A percentile compares a stretch with the other conserved stretches of the same genome.
These are phyloP conservation scores for Lotmaria passim DNA, from an alignment of 208 protist genomes.

Conservation along the genomic window DNA sequence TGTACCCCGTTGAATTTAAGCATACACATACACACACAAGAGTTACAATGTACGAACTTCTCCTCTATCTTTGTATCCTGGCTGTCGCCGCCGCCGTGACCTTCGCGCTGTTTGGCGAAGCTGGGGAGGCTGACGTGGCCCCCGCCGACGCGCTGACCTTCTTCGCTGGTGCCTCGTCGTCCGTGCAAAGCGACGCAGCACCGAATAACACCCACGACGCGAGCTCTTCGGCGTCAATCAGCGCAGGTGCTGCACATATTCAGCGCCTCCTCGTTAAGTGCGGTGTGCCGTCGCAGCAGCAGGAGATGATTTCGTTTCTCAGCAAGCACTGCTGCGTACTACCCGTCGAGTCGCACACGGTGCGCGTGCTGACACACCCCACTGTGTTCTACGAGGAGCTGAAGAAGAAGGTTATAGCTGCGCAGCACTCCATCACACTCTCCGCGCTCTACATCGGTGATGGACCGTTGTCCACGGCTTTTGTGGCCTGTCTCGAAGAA, in stretches of 20 bases:
- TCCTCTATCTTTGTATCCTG: slow-evolving; percentile 56
- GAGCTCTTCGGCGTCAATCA: not conserved
- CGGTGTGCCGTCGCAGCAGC: slow-evolving; percentile 35
- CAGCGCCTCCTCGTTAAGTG: slow-evolving; percentile 1
- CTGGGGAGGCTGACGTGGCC: slow-evolving; percentile 8
- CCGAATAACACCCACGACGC: too few species aligned
- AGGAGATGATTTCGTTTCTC: slow-evolving; percentile 66
- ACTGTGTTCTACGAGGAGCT: slow-evolving; percentile 76
- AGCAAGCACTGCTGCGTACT: slow-evolving; percentile 59
- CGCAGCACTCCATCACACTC: slow-evolving; percentile 68
- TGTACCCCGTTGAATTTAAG: too few species aligned
- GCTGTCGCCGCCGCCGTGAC: slow-evolving; percentile 37
- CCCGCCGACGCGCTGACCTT: slow-evolving; percentile 30
- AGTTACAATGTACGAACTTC: slow-evolving; percentile 22
- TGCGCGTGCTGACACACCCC: slow-evolving; percentile 60
- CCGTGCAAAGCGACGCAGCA: not conserved
- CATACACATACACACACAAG: not conserved
- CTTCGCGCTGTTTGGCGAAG: slow-evolving; percentile 45
- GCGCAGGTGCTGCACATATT: slow-evolving; percentile 20
- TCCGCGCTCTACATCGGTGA: slow-evolving; percentile 89
- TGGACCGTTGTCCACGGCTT: slow-evolving; percentile 53
- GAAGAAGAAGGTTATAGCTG: slow-evolving; percentile 40
- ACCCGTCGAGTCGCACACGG: slow-evolving; percentile 56
- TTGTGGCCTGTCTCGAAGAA: slow-evolving; percentile 62
- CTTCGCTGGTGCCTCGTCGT: slow-evolving; percentile 14